Percentiles rank a stretch among this genome's conserved stretches.
These are phyloP conservation scores for Populus pruinosa DNA, from an alignment of 345 rosid species.

Conservation along the genomic window DNA sequence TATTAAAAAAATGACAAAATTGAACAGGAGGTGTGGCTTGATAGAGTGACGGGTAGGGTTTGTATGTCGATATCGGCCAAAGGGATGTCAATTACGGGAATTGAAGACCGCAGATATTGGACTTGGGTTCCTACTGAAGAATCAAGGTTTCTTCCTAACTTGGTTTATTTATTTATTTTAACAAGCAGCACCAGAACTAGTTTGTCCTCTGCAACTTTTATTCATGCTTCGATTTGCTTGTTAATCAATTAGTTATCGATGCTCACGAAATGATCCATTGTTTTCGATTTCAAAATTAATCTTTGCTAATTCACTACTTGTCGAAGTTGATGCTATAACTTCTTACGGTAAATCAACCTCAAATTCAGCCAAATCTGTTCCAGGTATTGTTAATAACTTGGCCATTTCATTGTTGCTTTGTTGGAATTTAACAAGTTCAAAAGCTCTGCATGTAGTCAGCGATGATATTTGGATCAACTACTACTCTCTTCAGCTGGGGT, in stretches of 20 bases:
- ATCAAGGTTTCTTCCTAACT: constrained; percentile 57
- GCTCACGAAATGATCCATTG: background rate
- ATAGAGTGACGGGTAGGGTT: constrained; percentile 79
- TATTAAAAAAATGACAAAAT: background rate
- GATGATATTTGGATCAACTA: no score
- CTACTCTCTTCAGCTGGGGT: no score
- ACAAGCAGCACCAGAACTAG: no score
- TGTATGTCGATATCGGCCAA: constrained; percentile 84
- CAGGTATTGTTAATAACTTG: background rate
- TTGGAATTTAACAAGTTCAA: background rate
- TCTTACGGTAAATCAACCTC: background rate
- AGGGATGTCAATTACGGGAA: constrained; percentile 90
- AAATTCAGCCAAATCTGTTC: background rate
- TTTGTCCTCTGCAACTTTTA: no score
- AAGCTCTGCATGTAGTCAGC: no score
- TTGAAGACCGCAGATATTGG: constrained; percentile 96
- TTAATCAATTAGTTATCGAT: background rate
- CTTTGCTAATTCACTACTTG: background rate
- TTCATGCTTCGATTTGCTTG: background rate
- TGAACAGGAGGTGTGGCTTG: constrained; percentile 84
- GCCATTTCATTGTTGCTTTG: background rate
- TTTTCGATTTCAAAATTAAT: background rate
- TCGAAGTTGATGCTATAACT: background rate
- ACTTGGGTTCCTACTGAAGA: constrained; percentile 90
- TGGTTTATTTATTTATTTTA: no score